Evolutionary conservation across 805 yeast species (phyloP).

Genomic region (Metschnikowia lachancei): DNA sequence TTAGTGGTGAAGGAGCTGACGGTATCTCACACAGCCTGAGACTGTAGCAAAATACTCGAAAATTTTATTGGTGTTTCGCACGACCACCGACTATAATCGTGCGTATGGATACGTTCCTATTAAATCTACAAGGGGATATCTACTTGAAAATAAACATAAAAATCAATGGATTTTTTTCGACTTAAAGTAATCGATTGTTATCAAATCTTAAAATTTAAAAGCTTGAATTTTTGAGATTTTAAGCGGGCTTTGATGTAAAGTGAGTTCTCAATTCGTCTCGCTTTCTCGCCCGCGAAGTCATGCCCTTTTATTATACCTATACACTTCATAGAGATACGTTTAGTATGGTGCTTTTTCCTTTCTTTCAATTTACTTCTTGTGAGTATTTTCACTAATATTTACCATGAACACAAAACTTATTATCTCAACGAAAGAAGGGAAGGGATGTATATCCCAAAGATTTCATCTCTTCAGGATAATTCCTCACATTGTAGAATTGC

Average conservation of each 20-base stretch:
- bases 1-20: not conserved
- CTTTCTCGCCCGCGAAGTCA: not conserved
- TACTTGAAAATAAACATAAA: not conserved
- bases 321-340: not conserved
- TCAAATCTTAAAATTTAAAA: too few relatives aligned
- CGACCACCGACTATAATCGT: slow-evolving; percentile 12
- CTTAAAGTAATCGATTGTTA: too few relatives aligned
- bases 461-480: slow-evolving; percentile 52
- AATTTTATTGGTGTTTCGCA: slow-evolving; percentile 21
- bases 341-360: not conserved
- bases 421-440: not conserved
- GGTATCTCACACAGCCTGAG: slow-evolving; percentile 2
- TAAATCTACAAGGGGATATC: not conserved
- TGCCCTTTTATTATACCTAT: not conserved
- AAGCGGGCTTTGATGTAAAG: not conserved
- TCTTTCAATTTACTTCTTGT: not conserved
- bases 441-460: slow-evolving; percentile 48
- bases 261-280: not conserved
- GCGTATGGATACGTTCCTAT: not conserved
- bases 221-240: not conserved
- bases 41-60: slow-evolving; percentile 17
- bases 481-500: slow-evolving; percentile 68
- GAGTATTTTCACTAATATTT: not conserved
- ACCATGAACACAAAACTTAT: too few relatives aligned
- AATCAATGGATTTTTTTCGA: too few relatives aligned